Evolutionary conservation across 164 flowering plant genomes (phyloP).

Genomic region (Stephania yunnanensis): DNA sequence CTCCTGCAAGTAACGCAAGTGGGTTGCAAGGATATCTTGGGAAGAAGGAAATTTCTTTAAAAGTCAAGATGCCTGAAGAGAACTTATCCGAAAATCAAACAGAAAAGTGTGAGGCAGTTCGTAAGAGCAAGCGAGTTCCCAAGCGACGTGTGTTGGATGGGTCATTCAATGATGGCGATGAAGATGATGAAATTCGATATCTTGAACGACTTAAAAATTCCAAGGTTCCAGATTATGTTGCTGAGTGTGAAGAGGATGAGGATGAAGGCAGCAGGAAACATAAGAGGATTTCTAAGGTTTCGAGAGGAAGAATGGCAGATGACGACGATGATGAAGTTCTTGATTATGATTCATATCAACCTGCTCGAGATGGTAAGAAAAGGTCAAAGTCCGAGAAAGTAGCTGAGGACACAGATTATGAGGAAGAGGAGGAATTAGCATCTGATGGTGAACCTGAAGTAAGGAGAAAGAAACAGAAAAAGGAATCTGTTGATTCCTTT

Average conservation of each 20-base stretch:
- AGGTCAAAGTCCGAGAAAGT: conserved; percentile 38
- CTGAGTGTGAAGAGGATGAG: conserved; percentile 36
- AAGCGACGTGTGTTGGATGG: conserved; percentile 70
- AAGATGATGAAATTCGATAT: conserved; percentile 87
- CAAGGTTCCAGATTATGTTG: conserved; percentile 23
- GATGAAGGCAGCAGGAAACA: conserved; percentile 47
- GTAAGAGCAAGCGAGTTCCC: conserved; percentile 82
- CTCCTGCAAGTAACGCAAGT: conserved; percentile 32
- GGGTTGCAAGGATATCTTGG: conserved; percentile 52
- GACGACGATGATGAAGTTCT: conserved; percentile 18
- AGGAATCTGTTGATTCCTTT: conserved; percentile 46
- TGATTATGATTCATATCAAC: conserved; percentile 26
- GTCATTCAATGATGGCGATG: conserved; percentile 60
- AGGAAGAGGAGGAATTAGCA: conserved; percentile 45
- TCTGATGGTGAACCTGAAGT: conserved; percentile 51
- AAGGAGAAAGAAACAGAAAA: conserved; percentile 45
- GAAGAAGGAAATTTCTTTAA: conserved; percentile 33
- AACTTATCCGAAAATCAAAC: conserved; percentile 33
- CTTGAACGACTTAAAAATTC: conserved; percentile 66
- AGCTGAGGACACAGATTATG: conserved; percentile 56
- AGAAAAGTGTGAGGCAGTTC: conserved; percentile 55
- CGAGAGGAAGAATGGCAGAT: conserved; percentile 23
- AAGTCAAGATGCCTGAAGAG: conserved; percentile 38
- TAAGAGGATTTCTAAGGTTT: conserved; percentile 36
- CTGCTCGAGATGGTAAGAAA: conserved; percentile 39